A percentile compares a stretch with the other conserved stretches of the same genome.
These are phyloP conservation scores for Silene uniflora DNA, from an alignment of 148 eudicot species.

Conservation along the genomic window DNA sequence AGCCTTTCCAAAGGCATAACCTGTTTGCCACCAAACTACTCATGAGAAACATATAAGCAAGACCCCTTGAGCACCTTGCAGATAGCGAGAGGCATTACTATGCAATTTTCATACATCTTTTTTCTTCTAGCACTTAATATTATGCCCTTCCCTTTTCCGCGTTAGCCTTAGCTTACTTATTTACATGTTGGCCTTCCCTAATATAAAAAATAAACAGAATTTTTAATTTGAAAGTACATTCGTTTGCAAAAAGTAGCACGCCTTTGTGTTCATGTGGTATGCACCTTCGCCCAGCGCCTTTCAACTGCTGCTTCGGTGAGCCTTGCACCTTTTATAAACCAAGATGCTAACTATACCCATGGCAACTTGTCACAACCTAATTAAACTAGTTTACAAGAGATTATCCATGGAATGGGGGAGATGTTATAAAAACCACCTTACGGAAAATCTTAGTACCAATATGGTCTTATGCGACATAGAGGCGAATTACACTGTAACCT, in stretches of 20 bases:
- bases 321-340: not conserved
- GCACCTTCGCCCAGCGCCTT: too few species aligned
- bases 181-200: not conserved
- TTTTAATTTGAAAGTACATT: too few species aligned
- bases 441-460: not conserved
- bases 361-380: not conserved
- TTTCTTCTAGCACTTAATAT: not conserved
- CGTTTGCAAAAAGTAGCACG: too few species aligned
- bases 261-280: too few species aligned
- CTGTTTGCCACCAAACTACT: slow-evolving; percentile 36
- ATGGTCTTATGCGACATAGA: not conserved
- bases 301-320: not conserved
- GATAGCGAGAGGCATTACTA: not conserved
- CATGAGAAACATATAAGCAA: slow-evolving; percentile 10
- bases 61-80: not conserved
- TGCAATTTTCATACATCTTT: not conserved
- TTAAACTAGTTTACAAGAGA: not conserved
- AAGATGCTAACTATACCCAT: not conserved
- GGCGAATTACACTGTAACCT: not conserved
- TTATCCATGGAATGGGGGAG: not conserved
- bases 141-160: not conserved
- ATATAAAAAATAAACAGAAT: too few species aligned
- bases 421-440: not conserved
- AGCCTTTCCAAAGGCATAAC: slow-evolving; percentile 73
- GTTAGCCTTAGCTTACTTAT: not conserved